Evolutionary conservation across 352 stramenopile genomes (phyloP), one percentile per base, ranked within the genome.

Genomic region (Aphanomyces invadans): DNA sequence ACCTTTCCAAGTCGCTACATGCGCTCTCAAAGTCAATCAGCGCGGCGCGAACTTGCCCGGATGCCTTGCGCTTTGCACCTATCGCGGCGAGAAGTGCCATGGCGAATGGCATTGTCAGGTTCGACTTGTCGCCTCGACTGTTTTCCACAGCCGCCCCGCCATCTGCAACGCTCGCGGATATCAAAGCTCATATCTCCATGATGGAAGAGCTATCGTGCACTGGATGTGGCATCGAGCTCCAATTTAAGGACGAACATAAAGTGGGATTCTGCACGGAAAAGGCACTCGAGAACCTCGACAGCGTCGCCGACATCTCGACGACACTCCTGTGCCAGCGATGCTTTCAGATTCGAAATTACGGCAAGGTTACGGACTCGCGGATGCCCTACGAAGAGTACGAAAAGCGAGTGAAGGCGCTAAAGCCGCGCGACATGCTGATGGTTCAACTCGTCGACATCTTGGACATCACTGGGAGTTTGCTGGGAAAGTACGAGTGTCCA

Each of bases 391-490:
- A 78, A 19, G 86, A 95, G 72, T 97, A 96, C 76, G 86, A 93
- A 69, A 80, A 89, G 69, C 81, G 89, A 15, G 78, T 95, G n/a
- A 77, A 87, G 70, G 81, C 85, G 73, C 74, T 96, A 28, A 83
- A 88, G 31, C 74, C 84, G 42, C 86, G 92, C 66, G 87, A 96
- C 65, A 78, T 95, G 77, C 80, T 97, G 19, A 90, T 97, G 75
- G 80, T 97, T 55, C 90, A 96, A 71, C 70, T 97, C 7, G 83
- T 96, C 33, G 90, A 97, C 71, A 92, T 97, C 42, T 87, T 97
- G 15, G 90, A 97, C 72, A 96, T 97, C 64, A 80, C 85, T 0
- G 89, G 88, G 25, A 95, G 82, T 72, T 56, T 97, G 68, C 71
- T 97, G 60, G 86, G 84, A 28, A 94, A 95, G 62, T 59, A 72